These are phyloP conservation scores for Fusarium succisae DNA, from an alignment of 2,329 filamentous ascomycete genomes.

Conservation along the genomic window DNA sequence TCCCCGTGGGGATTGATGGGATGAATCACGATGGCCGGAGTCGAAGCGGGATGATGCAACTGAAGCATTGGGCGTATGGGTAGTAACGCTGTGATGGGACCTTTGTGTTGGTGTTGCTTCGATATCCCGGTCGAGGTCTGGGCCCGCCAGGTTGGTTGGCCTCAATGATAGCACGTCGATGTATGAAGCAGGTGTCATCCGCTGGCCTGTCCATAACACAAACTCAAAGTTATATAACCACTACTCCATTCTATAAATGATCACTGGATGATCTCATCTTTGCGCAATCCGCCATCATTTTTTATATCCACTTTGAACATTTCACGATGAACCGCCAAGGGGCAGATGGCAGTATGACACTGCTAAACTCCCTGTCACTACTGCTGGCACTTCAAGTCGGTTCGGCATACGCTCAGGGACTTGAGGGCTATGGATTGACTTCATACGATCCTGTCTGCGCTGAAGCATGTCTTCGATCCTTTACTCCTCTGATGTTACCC, in stretches of 20 bases:
- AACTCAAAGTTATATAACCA: not conserved
- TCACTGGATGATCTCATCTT: not conserved
- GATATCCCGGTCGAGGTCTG: not conserved
- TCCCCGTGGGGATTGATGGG: not conserved
- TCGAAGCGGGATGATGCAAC: not conserved
- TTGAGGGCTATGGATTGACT: not conserved
- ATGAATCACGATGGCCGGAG: not conserved
- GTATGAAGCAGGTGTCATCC: slow-evolving; percentile 5
- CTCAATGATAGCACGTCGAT: not conserved
- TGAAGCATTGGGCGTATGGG: not conserved
- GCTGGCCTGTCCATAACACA: not conserved
- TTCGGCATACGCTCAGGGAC: not conserved
- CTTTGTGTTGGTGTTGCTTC: not conserved
- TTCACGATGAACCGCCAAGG: not conserved
- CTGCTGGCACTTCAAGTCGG: not conserved
- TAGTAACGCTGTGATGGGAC: not conserved
- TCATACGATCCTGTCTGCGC: slow-evolving; percentile 9
- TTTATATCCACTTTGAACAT: not conserved
- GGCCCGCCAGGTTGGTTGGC: not conserved
- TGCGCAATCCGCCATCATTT: not conserved
- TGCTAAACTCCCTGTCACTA: not conserved
- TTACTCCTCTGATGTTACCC: not conserved
- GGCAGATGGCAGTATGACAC: not conserved
- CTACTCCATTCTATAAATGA: not conserved
- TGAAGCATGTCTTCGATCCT: slow-evolving; percentile 10